These are phyloP conservation scores for Buddleja alternifolia DNA, from an alignment of 257 asterid genomes.

Conservation along the genomic window DNA sequence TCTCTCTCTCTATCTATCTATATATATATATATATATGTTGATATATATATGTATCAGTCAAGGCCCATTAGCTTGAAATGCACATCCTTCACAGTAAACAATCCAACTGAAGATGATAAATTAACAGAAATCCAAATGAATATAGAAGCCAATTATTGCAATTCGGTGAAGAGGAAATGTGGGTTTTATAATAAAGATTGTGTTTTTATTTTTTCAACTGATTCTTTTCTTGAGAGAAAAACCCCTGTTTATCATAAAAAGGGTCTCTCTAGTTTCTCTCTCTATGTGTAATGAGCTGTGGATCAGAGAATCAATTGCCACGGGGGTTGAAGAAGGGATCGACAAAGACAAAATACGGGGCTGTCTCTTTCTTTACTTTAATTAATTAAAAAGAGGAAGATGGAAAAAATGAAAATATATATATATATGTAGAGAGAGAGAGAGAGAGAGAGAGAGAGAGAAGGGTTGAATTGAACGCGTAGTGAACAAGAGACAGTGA, in stretches of 20 bases:
- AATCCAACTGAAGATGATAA: conserved; percentile 62
- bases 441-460: background rate
- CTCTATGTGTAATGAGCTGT: conserved; percentile 36
- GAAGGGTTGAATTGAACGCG: conserved; percentile 33
- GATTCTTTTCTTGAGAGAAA: conserved; percentile 73
- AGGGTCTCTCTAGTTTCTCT: conserved; percentile 22
- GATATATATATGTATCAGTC: conserved; percentile 31
- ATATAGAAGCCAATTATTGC: conserved; percentile 19
- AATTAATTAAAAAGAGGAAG: background rate
- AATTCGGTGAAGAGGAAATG: conserved; percentile 32
- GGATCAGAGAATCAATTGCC: conserved; percentile 44
- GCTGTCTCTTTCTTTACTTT: background rate
- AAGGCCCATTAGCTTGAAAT: conserved; percentile 29
- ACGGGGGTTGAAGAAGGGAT: conserved; percentile 35
- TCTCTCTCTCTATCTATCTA: too few species aligned
- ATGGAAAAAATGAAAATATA: background rate
- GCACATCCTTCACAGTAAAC: conserved; percentile 35
- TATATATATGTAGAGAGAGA: background rate
- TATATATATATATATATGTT: too few species aligned
- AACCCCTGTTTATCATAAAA: conserved; percentile 31
- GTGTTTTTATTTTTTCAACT: conserved; percentile 14
- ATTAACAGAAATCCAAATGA: conserved; percentile 47
- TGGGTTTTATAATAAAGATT: conserved; percentile 34
- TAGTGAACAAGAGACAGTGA: conserved; percentile 21
- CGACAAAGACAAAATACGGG: conserved; percentile 34